These are phyloP conservation scores for Coriolopsis trogii DNA, from an alignment of 1,284 basidiomycete genomes.

Conservation along the genomic window DNA sequence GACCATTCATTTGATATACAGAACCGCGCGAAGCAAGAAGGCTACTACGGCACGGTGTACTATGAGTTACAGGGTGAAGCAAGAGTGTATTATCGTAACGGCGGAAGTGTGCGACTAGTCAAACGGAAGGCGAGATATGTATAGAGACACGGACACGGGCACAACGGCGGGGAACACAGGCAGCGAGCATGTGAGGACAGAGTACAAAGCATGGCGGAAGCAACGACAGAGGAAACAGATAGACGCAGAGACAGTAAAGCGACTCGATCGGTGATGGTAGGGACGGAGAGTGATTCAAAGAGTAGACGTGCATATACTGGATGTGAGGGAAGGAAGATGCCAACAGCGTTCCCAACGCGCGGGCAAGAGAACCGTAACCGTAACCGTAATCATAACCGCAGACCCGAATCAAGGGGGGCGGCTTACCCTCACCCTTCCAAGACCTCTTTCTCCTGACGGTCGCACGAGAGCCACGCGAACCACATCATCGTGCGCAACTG, in stretches of 20 bases:
- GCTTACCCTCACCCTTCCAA: slow-evolving; percentile 27
- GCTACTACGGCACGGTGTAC: neutral
- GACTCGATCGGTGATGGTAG: slow-evolving; percentile 1
- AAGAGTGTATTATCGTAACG: slow-evolving; percentile 7
- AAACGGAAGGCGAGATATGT: neutral
- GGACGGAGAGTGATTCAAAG: too few species aligned
- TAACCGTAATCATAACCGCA: neutral
- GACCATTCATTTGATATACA: slow-evolving; percentile 1
- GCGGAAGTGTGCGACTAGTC: slow-evolving; percentile 2
- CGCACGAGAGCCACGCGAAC: slow-evolving; percentile 84
- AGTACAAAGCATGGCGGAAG: slow-evolving; percentile 22
- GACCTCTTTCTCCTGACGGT: slow-evolving; percentile 49
- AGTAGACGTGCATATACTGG: slow-evolving; percentile 5
- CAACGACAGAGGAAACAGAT: too few species aligned
- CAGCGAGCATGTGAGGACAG: slow-evolving; percentile 4
- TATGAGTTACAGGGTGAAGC: slow-evolving; percentile 2
- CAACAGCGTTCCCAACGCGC: slow-evolving; percentile 1
- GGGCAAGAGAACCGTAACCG: too few species aligned
- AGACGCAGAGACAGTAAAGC: slow-evolving; percentile 7
- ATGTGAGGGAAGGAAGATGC: neutral
- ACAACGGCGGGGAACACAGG: slow-evolving; percentile 18
- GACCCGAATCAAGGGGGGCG: slow-evolving; percentile 3
- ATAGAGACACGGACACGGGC: neutral
- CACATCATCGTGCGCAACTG: slow-evolving; percentile 93
- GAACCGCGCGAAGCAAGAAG: too few species aligned